phyloP scores from a whole-genome alignment of 768 basidiomycete species.

The Lentinula edodes region DNA sequence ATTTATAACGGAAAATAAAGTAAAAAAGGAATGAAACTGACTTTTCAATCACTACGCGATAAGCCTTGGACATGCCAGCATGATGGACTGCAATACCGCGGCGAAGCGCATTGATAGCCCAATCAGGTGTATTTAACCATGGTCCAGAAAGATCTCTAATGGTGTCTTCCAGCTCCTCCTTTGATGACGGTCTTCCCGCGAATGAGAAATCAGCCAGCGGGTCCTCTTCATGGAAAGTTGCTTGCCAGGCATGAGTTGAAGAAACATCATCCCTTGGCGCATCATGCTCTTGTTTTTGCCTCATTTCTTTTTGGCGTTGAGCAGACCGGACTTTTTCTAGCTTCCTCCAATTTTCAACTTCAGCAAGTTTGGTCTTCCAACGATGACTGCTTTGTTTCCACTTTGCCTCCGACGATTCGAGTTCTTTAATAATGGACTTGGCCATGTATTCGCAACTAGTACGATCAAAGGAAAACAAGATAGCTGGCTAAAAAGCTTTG shows the following conservation, averaged over 20 bases:
- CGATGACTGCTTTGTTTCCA: constrained; percentile 43
- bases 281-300: constrained; percentile 28
- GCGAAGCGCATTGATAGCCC: constrained; percentile 42
- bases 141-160: constrained; percentile 30
- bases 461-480: constrained; percentile 66
- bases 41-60: constrained; percentile 56
- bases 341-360: constrained; percentile 46
- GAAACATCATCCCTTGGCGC: constrained; percentile 13
- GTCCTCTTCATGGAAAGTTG: constrained; percentile 20
- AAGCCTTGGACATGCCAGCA: constrained; percentile 60
- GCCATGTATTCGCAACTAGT: constrained; percentile 53
- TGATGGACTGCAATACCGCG: constrained; percentile 70
- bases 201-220: constrained; percentile 61
- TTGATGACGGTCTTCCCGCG: constrained; percentile 40
- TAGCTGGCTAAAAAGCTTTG: constrained; percentile 42
- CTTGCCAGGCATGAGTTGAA: constrained; percentile 14
- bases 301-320: constrained; percentile 31
- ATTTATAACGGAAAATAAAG: not conserved
- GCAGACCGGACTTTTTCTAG: constrained; percentile 44
- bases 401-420: constrained; percentile 37
- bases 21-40: constrained; percentile 13
- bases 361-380: constrained; percentile 45
- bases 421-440: constrained; percentile 22
- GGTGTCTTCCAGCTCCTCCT: constrained; percentile 43
- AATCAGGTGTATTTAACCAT: constrained; percentile 28